Evolutionary conservation across 441 rosid genomes (phyloP).

Genomic region (Pelargonium myrrhifolium): DNA sequence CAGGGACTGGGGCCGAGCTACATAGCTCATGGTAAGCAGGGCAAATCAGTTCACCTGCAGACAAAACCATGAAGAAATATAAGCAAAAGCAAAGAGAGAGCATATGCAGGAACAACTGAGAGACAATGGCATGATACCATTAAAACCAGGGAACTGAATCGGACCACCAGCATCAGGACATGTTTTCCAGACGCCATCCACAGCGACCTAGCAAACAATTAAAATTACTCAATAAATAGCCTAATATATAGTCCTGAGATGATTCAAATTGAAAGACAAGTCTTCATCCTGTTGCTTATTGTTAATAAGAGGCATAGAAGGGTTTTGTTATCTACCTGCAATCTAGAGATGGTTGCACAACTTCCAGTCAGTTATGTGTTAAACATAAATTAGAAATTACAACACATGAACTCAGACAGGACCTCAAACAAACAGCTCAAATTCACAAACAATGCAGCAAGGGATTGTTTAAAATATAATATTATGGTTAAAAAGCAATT

Average conservation of each 20-base stretch:
- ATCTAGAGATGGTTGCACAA: conserved; percentile 2
- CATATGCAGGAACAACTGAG: no score
- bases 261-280: not conserved
- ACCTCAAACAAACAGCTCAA: not conserved
- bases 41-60: conserved; percentile 78
- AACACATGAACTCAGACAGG: not conserved
- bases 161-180: conserved; percentile 89
- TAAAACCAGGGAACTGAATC: conserved; percentile 81
- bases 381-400: not conserved
- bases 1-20: conserved; percentile 38
- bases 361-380: not conserved
- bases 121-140: conserved; percentile 39
- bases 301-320: not conserved
- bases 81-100: conserved; percentile 13
- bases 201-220: conserved; percentile 60
- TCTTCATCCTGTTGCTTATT: conserved; percentile 4
- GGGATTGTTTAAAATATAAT: no score
- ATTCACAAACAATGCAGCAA: not conserved
- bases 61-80: conserved; percentile 14
- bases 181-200: conserved; percentile 86
- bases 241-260: not conserved
- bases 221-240: conserved; percentile 9
- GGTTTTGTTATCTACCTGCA: not conserved
- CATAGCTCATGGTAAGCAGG: conserved; percentile 93
- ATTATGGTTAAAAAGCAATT: no score